Evolutionary conservation across 2,329 filamentous ascomycete genomes (phyloP), one percentile per base, ranked within the genome.

Genomic region (Talaromyces rugulosus): DNA sequence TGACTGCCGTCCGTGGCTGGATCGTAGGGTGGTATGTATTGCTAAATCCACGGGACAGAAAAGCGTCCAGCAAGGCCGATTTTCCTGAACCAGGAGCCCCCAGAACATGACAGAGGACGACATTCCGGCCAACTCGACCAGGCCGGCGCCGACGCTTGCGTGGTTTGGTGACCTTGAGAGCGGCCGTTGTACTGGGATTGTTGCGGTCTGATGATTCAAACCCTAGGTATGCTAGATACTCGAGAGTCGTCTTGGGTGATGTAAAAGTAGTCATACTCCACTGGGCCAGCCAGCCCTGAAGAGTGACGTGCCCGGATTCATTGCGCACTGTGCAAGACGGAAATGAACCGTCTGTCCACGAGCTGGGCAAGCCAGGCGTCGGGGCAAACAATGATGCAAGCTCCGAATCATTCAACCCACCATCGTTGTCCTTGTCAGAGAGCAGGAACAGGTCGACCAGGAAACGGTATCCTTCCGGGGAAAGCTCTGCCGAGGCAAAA

Each of bases 231-330:
- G 95, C 95, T 2, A 99, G 86, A 74, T 99, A 99, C 69, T 96
- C 93, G 4, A 99, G 83, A 0, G 95, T 98, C 0, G 92, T 97
- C 73, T 95, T 96, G 12, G 95, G 94, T 61, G 96, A 93, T 63
- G 96, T 87, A 70, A 98, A 99, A 0, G 95, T 99, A 0, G 95
- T 99, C 95, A 99, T 99, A 74, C 93, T 97, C 95, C 95, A 99
- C 71, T 99, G 95, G 4, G 95, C 95, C 42, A 99, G 85, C 95
- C 95, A 99, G 1, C 95, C 95, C 75, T 99, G 95, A 4, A 99
- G 82, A 1, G 95, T 99, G 64, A 99, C 93, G 73, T 98, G 87
- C 0, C 95, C 95, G 8, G 91, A 92, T 76, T 99, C 95, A 72
- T 97, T 98, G 50, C 92, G 89, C 18, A 98, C 94, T 0, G 95